Percentiles rank a stretch among this genome's conserved stretches.
Evolutionary conservation across 495 filamentous ascomycete species (phyloP).

Genomic region (Neurospora sublineolata): DNA sequence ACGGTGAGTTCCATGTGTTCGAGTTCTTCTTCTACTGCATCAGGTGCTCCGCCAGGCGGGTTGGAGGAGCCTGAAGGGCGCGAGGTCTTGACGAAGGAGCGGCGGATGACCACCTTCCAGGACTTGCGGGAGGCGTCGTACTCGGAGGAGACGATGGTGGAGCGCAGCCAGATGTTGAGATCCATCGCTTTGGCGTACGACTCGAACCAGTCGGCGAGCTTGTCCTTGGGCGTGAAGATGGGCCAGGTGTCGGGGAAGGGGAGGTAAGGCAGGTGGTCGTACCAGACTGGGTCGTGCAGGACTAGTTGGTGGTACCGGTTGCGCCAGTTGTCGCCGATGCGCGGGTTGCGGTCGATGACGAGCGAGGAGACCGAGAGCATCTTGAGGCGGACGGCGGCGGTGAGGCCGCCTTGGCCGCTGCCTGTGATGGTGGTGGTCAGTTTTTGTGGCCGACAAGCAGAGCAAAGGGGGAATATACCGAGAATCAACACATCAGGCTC

Average conservation of each 20-base stretch:
- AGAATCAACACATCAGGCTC: conserved; percentile 59
- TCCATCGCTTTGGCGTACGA: conserved; percentile 62
- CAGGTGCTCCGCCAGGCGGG: neutral
- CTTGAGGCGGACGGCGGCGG: conserved; percentile 57
- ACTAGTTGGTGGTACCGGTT: conserved; percentile 53
- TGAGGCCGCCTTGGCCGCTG: conserved; percentile 47
- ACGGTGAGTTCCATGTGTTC: neutral
- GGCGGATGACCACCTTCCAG: conserved; percentile 52
- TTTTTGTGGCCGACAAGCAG: neutral
- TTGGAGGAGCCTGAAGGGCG: conserved; percentile 42
- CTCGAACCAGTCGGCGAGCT: conserved; percentile 69
- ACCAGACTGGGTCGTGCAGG: conserved; percentile 68
- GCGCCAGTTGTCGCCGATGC: conserved; percentile 70
- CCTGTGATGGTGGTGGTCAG: conserved; percentile 25
- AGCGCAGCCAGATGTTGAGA: conserved; percentile 62
- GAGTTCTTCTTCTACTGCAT: neutral
- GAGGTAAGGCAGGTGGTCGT: conserved; percentile 65
- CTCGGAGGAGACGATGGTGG: conserved; percentile 35
- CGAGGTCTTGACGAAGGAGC: conserved; percentile 43
- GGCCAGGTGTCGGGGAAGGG: conserved; percentile 59
- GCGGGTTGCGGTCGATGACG: conserved; percentile 52
- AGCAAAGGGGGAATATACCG: conserved; percentile 34
- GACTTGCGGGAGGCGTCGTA: conserved; percentile 43
- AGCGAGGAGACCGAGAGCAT: conserved; percentile 54
- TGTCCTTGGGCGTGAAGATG: conserved; percentile 68